Evolutionary conservation across 139 green algal genomes (phyloP).

Genomic region (Haematococcus lacustris): DNA sequence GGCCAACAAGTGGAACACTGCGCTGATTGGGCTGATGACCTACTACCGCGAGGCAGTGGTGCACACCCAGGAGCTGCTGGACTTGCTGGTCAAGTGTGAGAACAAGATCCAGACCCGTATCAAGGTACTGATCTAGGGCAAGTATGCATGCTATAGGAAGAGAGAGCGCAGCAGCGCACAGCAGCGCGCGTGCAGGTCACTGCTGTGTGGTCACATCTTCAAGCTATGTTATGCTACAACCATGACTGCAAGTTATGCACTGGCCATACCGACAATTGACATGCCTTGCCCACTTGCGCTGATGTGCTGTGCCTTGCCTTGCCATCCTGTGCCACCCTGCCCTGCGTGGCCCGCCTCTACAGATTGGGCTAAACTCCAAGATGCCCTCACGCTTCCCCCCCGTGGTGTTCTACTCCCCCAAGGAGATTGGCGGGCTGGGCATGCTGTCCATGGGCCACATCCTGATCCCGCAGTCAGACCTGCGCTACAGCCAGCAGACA

Average conservation of each 20-base stretch:
- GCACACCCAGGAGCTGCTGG: conserved; percentile 97
- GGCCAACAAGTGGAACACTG: conserved; percentile 99
- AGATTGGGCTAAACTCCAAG: conserved; percentile 49
- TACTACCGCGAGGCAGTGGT: conserved; percentile 86
- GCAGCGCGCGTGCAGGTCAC: no score
- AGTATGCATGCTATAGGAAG: no score
- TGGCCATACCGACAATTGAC: no score
- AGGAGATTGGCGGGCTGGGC: conserved; percentile 97
- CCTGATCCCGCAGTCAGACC: conserved; percentile 90
- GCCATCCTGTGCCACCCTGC: no score
- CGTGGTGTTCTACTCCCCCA: conserved; percentile 96
- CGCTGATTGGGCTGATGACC: conserved; percentile 96
- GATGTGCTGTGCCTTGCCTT: no score
- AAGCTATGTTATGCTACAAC: no score
- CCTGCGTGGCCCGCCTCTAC: no score
- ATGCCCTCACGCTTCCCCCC: conserved; percentile 95
- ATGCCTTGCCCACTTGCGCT: no score
- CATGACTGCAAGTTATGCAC: no score
- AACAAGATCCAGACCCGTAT: conserved; percentile 99
- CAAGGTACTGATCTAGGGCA: no score
- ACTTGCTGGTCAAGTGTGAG: conserved; percentile 99
- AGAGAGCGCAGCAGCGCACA: no score
- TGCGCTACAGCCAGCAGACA: conserved; percentile 92
- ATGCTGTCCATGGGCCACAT: conserved; percentile 99
- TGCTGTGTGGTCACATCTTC: no score